Percentiles rank a stretch among this genome's conserved stretches.
Evolutionary conservation across 169 alveolate genomes (phyloP).

Genomic region (Plasmodium billcollinsi): DNA sequence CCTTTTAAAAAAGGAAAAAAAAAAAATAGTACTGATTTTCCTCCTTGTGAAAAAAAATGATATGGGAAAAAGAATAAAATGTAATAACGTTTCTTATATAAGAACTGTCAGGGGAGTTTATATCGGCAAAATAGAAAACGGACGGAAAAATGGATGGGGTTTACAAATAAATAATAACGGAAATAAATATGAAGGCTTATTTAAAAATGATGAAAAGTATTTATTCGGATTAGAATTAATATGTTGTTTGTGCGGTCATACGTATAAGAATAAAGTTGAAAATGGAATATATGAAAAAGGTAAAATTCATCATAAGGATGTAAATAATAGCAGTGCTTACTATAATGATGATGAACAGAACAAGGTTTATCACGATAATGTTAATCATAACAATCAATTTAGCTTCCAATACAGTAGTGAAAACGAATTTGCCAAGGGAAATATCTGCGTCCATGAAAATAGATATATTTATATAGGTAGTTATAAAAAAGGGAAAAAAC

Average conservation of each 20-base stretch:
- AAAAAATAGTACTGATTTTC: conserved; percentile 1
- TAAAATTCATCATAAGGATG: conserved; percentile 6
- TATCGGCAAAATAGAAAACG: conserved; percentile 53
- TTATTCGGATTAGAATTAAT: conserved; percentile 79
- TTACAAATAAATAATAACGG: conserved; percentile 79
- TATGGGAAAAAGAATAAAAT: conserved; percentile 75
- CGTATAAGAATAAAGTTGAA: conserved; percentile 41
- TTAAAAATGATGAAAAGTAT: conserved; percentile 78
- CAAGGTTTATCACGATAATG: no score
- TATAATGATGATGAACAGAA: neutral
- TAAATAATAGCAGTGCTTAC: conserved; percentile 21
- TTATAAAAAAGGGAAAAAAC: conserved; percentile 78
- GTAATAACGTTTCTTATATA: conserved; percentile 30
- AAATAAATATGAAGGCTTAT: conserved; percentile 82
- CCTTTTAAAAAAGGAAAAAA: conserved; percentile 9
- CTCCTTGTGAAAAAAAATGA: conserved; percentile 37
- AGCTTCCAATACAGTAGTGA: conserved; percentile 50
- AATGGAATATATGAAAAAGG: neutral
- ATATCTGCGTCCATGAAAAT: conserved; percentile 60
- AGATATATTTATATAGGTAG: conserved; percentile 74
- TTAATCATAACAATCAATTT: no score
- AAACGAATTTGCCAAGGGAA: conserved; percentile 68
- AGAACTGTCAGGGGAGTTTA: conserved; percentile 42
- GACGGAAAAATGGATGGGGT: conserved; percentile 83
- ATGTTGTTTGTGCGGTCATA: conserved; percentile 70